Base-by-base conservation (phyloP, 2,329 filamentous ascomycete genomes). In the Sporothrix pseudoabietina region DNA sequence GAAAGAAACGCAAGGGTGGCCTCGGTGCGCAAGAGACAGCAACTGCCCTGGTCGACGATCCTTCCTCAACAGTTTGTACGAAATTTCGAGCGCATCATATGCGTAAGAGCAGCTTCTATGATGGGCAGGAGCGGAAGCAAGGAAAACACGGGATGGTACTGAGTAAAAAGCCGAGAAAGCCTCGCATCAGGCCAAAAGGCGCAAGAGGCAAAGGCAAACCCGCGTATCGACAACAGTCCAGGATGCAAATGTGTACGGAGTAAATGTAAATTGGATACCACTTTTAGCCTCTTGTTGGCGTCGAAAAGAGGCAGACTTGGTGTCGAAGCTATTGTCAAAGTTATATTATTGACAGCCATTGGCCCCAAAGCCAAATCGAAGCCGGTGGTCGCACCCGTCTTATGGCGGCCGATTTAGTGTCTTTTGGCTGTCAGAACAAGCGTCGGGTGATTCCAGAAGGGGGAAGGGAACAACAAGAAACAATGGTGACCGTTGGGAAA, bases 371-470 rank as follows among this genome's bases (percentile, higher is more conserved):
- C 19, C 32, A 39, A 41, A n/a, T 6, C 9, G 30, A 41, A 55
- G 52, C 57, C 19, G 57, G 35, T 63, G n/a, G 61, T 44, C 14
- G 19, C 39, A 47, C 39, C 65, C 65, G 44, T 68, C 44, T 68
- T 44, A 52, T 16, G n/a, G 55, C 55, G 35, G 22, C 59, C n/a
- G 35, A 22, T 44, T 54, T 47, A 19, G 61, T 39, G 47, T 14
- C 14, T 26, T 68, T n/a, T 55, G 26, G 52, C 39, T 41, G 39
- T 63, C 39, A 44, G 39, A 44, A 63, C 39, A 63, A 63, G 59
- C 59, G 44, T 66, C 63, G 41, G 41, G 14, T 66, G 41, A 66
- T 49, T 66, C 41, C 41, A 30, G 57, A 73, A 30, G 54, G n/a
- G 22, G 26, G 39, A 3, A 14, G 63, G 26, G 12, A 1, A 30